A percentile compares a stretch with the other conserved stretches of the same genome.
phyloP scores from a whole-genome alignment of 805 yeast species.

The Peterozyma toletana region DNA sequence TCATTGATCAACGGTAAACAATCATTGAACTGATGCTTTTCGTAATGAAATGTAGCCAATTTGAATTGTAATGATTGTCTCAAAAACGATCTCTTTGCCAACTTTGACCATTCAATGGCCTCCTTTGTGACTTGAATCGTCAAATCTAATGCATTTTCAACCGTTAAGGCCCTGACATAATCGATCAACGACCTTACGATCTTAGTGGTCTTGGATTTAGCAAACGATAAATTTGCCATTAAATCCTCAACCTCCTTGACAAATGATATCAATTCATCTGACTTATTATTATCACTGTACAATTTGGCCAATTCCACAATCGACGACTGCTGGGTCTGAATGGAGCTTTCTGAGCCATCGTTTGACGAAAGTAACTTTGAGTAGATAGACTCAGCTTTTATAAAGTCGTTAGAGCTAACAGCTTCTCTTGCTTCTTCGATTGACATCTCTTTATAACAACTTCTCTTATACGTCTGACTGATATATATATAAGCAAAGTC shows the following conservation, averaged over 20 bases:
- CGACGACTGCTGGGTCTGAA: constrained; percentile 58
- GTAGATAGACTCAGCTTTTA: constrained; percentile 56
- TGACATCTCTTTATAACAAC: constrained; percentile 3
- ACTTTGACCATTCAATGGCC: constrained; percentile 80
- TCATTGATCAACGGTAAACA: constrained; percentile 67
- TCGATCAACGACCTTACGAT: constrained; percentile 80
- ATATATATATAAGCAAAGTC: background rate
- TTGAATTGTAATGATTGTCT: constrained; percentile 85
- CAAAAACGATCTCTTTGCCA: constrained; percentile 78
- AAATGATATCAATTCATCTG: constrained; percentile 48
- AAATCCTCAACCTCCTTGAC: constrained; percentile 61
- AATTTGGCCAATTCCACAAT: constrained; percentile 71
- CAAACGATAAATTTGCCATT: constrained; percentile 56
- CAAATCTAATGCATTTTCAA: constrained; percentile 37
- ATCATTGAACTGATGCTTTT: constrained; percentile 54
- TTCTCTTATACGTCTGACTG: background rate
- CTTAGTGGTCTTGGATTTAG: constrained; percentile 93
- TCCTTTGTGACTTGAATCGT: constrained; percentile 72
- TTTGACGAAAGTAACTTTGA: constrained; percentile 32
- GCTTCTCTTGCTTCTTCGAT: constrained; percentile 60
- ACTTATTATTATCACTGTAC: constrained; percentile 44
- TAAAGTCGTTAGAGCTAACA: constrained; percentile 37
- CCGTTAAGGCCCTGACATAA: constrained; percentile 56
- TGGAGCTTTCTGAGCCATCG: constrained; percentile 25
- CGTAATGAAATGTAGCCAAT: constrained; percentile 67